Base-by-base conservation (phyloP, 208 protist species). In the Porcisia hertigi region DNA sequence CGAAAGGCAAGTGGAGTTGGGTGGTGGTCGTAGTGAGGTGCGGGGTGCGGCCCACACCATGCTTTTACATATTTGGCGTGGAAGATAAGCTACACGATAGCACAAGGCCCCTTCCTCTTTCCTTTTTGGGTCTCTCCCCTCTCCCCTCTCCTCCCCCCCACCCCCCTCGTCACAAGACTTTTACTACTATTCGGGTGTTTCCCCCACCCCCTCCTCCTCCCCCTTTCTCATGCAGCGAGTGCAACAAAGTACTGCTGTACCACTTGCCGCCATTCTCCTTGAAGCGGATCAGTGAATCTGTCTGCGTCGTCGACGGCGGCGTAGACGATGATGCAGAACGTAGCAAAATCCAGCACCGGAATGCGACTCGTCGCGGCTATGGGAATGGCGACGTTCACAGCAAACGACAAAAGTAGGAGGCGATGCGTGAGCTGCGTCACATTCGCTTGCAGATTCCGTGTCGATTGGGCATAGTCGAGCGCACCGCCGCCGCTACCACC, bases 301-400 rank as follows among this genome's bases (percentile, higher is more conserved):
- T 64, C 67, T 45, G 41, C 59, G 52, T 66, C 59, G 67, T 85
- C 78, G 45, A 93, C 65, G 3, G 88, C 81, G 14, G 76, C 79
- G 78, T 92, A 91, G 23, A 94, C 71, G 9, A 94, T 43, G 75
- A 94, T 77, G 18, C 81, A 87, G 36, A 93, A 25, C 0, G 88
- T 85, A 4, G 90, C 63, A 71, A 94, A 94, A 69, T 94, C 90
- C 54, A 92, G 72, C 49, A 77, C 18, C 23, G 83, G 49, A 41
- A 94, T 85, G 60, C 80, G 78, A 41, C 88, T 89, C 23, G 84
- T 53, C 14, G 70, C n/a, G 25, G 77, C 69, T 36, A 93, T 67
- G 20, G 90, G 90, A 36, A 94, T 75, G 25, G 93, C 71, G 34
- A 93, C 85, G 39, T 94, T 92, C 72, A 93, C 74, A 7, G 85